phyloP scores from a whole-genome alignment of 805 yeast genomes.

The Trichomonascus vanleenenianus region DNA sequence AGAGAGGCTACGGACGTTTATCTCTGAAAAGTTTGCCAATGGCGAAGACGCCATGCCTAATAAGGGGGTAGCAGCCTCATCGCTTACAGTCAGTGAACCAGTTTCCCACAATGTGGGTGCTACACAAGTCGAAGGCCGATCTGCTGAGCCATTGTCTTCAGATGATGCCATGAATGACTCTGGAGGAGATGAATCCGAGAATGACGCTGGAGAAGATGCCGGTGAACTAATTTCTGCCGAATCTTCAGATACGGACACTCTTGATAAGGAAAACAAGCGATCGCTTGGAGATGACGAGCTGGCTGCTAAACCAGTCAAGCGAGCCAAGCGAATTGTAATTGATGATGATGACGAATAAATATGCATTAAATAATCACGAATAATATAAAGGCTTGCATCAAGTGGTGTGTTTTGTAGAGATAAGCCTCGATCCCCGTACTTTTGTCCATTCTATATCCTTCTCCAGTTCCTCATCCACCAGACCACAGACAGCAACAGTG shows the following conservation, averaged over 20 bases:
- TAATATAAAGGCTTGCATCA: conserved; percentile 6
- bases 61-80: too few species aligned
- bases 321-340: conserved; percentile 11
- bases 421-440: conserved; percentile 19
- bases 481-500: conserved; percentile 28
- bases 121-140: too few species aligned
- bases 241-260: background rate
- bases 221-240: background rate
- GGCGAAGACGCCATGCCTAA: background rate
- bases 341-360: conserved; percentile 19
- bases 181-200: too few species aligned
- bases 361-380: background rate
- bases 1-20: conserved; percentile 24
- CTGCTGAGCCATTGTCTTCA: background rate
- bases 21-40: background rate
- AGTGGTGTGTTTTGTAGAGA: conserved; percentile 18
- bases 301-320: background rate
- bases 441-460: conserved; percentile 27
- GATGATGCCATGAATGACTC: too few species aligned
- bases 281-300: too few species aligned
- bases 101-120: too few species aligned
- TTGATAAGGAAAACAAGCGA: too few species aligned
- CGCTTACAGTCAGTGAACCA: too few species aligned
- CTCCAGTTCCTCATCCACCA: conserved; percentile 27
- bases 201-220: conserved; percentile 1